Base-by-base conservation (phyloP, 805 yeast genomes). In the Candida koratica region DNA sequence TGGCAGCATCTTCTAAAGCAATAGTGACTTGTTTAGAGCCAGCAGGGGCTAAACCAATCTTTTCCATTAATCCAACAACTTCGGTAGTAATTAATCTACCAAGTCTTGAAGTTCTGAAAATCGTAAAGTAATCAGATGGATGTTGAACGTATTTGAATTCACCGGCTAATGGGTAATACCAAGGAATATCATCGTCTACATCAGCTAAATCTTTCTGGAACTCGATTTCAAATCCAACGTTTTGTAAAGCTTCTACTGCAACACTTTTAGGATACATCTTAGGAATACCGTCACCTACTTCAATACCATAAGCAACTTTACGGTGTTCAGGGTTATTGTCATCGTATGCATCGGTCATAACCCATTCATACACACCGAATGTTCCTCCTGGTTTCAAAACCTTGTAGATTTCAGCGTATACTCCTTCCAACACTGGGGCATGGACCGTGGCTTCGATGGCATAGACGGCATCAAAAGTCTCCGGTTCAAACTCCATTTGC, bases 341-440 rank as follows among this genome's bases (percentile, higher is more conserved):
- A 59, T 93, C 97, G 60, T 87, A 93, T 33, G 68, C 73, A 53
- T 88, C 95, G 44, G 97, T 93, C 95, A 93, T 84, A 46, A 93
- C 97, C 98, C 98, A 93, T 68, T 93, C 98, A 69, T 93, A 93
- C 36, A 93, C 97, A 60, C 97, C 98, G 49, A 93, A 93, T 32
- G 73, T 78, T 62, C 98, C 98, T 57, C 97, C 97, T 52, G 98
- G 97, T 68, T 93, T 93, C 63, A 90, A 75, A 12, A 87, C 96
- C 59, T 86, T 86, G 78, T 78, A 93, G 56, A 90, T 90, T 71
- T 90, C 95, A 39, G 84, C 71, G 65, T 90, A 90, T 36, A 93
- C 97, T 58, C 97, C 97, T 64, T 88, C 96, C 54, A 93, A 76
- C 26, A 78, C 82, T 41, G 98, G 98, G 11, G 98, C 97, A 59